Evolutionary conservation across 2,329 filamentous ascomycete genomes (phyloP).

Genomic region (Bipolaris sorokiniana): DNA sequence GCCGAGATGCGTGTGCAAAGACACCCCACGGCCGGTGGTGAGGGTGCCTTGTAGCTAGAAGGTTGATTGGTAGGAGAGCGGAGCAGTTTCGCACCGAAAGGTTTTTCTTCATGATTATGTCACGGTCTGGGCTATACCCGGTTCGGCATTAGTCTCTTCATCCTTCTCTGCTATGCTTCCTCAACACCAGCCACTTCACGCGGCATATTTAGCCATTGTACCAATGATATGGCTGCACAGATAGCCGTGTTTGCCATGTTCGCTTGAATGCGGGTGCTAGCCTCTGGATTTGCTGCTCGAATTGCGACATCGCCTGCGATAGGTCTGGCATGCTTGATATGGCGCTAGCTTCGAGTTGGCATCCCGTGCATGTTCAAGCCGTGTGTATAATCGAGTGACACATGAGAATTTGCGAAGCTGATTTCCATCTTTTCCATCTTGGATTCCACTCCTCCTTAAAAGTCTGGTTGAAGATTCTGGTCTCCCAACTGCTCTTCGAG

Average conservation of each 20-base stretch:
- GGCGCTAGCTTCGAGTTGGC: conserved; percentile 24
- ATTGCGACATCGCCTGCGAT: conserved; percentile 3
- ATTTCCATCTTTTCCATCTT: too few relatives aligned
- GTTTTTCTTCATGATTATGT: conserved; percentile 15
- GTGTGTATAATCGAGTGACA: conserved; percentile 18
- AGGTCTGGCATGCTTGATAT: conserved; percentile 8
- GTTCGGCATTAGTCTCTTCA: background rate
- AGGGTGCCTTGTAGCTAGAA: conserved; percentile 2
- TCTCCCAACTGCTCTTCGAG: background rate
- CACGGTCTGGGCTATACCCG: background rate
- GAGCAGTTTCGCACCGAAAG: conserved; percentile 7
- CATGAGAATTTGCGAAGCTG: conserved; percentile 1
- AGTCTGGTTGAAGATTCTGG: too few relatives aligned
- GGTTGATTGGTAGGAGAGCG: conserved; percentile 7
- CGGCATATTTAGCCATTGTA: conserved; percentile 3
- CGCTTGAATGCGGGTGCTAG: background rate
- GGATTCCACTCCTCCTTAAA: too few relatives aligned
- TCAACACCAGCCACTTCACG: conserved; percentile 8
- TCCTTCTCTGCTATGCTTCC: background rate
- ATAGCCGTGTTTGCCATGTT: background rate
- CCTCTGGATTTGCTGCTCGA: background rate
- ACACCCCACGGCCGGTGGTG: background rate
- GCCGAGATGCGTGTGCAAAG: background rate
- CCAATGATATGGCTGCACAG: conserved; percentile 2
- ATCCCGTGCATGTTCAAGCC: conserved; percentile 23